phyloP scores from a whole-genome alignment of 2,329 filamentous ascomycete species.

The Boeremia lycopersici region DNA sequence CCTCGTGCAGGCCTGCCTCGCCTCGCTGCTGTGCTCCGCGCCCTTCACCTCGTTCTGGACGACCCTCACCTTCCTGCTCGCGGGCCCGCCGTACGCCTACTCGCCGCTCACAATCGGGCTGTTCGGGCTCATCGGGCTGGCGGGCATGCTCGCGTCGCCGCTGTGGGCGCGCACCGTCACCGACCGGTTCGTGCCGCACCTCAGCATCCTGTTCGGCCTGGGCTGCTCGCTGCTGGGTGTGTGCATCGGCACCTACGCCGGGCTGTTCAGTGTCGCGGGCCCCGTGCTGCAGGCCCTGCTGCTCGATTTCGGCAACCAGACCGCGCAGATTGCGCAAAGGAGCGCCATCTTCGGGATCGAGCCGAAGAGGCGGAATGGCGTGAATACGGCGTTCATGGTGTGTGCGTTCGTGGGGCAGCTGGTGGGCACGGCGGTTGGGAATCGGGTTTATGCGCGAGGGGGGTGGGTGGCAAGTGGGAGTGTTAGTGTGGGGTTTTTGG shows the following conservation, averaged over 20 bases:
- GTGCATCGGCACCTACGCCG: constrained; percentile 63
- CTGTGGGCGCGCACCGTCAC: constrained; percentile 73
- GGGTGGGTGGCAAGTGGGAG: constrained; percentile 60
- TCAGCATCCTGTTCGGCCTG: constrained; percentile 69
- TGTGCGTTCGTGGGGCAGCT: constrained; percentile 76
- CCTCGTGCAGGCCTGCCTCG: constrained; percentile 71
- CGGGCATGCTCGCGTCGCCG: constrained; percentile 69
- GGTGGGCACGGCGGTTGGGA: constrained; percentile 64
- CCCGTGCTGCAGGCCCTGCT: constrained; percentile 74
- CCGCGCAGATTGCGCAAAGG: constrained; percentile 75
- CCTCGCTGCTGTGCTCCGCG: constrained; percentile 66
- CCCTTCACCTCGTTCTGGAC: constrained; percentile 75
- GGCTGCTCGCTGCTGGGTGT: constrained; percentile 65
- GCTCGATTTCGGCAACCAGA: constrained; percentile 75
- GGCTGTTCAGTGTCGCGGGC: constrained; percentile 60
- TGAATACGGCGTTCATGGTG: constrained; percentile 86
- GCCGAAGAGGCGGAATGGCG: constrained; percentile 72
- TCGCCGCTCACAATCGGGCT: constrained; percentile 72
- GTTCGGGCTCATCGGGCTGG: constrained; percentile 78
- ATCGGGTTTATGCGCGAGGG: constrained; percentile 59
- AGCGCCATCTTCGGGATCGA: constrained; percentile 73
- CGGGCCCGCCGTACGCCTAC: constrained; percentile 72
- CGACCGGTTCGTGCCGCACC: constrained; percentile 71
- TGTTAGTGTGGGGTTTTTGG: constrained; percentile 63
- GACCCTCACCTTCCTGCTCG: constrained; percentile 79